Base-by-base conservation (phyloP, 225 moss, liverwort and hornwort genomes). In the Physcomitrellopsis africana region DNA sequence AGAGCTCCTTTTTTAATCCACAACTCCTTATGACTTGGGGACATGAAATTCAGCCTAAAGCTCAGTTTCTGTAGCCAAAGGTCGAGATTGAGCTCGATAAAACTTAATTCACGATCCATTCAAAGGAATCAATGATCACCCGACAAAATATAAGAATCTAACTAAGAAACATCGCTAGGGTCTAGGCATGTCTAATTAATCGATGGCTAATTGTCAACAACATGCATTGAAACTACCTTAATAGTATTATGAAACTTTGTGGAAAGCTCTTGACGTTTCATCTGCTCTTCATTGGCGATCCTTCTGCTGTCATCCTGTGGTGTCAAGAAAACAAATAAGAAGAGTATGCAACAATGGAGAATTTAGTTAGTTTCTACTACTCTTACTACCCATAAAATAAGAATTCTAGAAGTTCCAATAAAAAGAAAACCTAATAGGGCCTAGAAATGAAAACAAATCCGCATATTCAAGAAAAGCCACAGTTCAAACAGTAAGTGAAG, bases 231-330 rank as follows among this genome's bases (percentile, higher is more conserved):
- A 51, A 52, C 42, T 55, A 96, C 96, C 96, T 92, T 93, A 60
- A 96, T 89, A 63, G 96, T 96, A 60, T 85, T 86, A 44, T 94
- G 94, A 66, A 96, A 96, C 78, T 90, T 94, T 22, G 91, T 83
- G n/a, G 96, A 96, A 52, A 96, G 91, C 73, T 96, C 96, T 83
- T 88, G 85, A 58, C 94, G 89, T 83, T 89, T 96, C 76, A 85
- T 84, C 78, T 96, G 94, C 79, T 96, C 96, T 73, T 96, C 94
- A 63, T 85, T 85, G 27, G 89, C 82, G 46, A 92, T 79, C 80
- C 89, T 86, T 81, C 92, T 96, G 86, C 89, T 94, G 53, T 94
- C 94, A 75, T 96, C 96, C 96, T 96, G 78, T 49, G 42, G 71
- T 56, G 63, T 70, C 44, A 27, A 76, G 53, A 22, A 55, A 54